Evolutionary conservation across 164 flowering plant genomes (phyloP), one percentile per base, ranked within the genome.

Genomic region (Liriodendron chinense): DNA sequence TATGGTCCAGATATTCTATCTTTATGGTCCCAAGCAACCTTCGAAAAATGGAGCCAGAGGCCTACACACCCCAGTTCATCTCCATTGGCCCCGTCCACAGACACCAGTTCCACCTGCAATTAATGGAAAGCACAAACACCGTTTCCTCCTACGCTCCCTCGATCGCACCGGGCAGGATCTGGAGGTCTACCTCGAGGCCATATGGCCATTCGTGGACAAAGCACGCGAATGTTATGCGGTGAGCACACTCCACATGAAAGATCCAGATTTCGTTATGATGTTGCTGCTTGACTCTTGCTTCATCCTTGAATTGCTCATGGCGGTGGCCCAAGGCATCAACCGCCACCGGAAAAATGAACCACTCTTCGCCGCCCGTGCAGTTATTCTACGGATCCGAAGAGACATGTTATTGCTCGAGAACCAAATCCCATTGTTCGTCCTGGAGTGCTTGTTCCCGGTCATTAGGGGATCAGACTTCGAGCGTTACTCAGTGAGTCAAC

Each of bases 321-420:
- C 74, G 5, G 80, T 83, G 20, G 0, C 84, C 67, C 13, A 90
- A 88, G 66, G 7, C 57, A 69, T 75, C 10, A 83, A 85, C 0
- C 90, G 92, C 0, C 88, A 88, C 74, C 74, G 87, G 1, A 75
- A 85, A 59, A 84, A 84, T 57, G 95, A 89, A 62, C 95, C 92
- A 0, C 50, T 89, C 9, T 91, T 91, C 59, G 86, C 89, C 4
- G 81, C 88, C 82, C 84, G 91, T 0, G 91, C 90, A 0, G 68
- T 89, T 18, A 84, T 91, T 88, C 90, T 87, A 59, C 82, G 88
- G 0, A 88, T 91, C 26, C 89, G 83, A 53, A 70, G 91, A 16
- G 96, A 91, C 77, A 83, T 91, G 87, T 81, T 91, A 6, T 87
- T 91, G 92, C 85, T 91, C 2, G 96, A 91, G 75, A 91, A 91